These are phyloP conservation scores for Delonix regia DNA, from an alignment of 306 rosid species.

Conservation along the genomic window DNA sequence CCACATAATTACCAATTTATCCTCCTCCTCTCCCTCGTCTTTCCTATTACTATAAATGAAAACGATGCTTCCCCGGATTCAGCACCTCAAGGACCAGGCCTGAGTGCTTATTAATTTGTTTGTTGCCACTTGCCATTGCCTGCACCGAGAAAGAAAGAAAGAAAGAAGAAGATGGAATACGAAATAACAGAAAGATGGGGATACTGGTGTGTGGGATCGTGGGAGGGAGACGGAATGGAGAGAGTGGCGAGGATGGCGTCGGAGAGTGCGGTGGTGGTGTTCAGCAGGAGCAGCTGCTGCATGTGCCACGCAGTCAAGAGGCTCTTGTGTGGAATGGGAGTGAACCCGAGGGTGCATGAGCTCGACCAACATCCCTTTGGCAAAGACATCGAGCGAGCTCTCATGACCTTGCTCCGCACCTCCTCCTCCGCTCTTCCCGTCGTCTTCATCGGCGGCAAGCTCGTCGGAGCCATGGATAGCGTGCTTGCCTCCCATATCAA, in stretches of 20 bases:
- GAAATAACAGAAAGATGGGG: conserved; percentile 52
- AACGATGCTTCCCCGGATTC: too few species aligned
- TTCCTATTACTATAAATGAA: not conserved
- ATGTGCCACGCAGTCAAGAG: conserved; percentile 95
- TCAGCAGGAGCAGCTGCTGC: conserved; percentile 77
- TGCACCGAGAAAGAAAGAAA: not conserved
- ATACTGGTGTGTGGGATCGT: conserved; percentile 37
- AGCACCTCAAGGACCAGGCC: too few species aligned
- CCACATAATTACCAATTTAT: not conserved
- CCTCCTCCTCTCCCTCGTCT: not conserved
- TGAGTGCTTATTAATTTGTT: too few species aligned
- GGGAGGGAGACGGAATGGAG: conserved; percentile 54
- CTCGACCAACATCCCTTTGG: conserved; percentile 73
- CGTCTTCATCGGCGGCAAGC: conserved; percentile 86
- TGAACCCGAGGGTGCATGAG: conserved; percentile 77
- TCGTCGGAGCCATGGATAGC: conserved; percentile 79
- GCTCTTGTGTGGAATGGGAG: conserved; percentile 91
- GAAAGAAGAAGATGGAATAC: not conserved
- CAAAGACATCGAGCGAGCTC: conserved; percentile 61
- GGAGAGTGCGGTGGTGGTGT: conserved; percentile 84
- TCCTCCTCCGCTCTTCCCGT: conserved; percentile 64
- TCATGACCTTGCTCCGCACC: conserved; percentile 55
- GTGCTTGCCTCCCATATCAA: conserved; percentile 89
- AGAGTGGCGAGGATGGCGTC: conserved; percentile 67
- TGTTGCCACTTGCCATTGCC: too few species aligned